These are phyloP conservation scores for Amphibolis antarctica DNA, from an alignment of 106 monocot genomes.

Conservation along the genomic window DNA sequence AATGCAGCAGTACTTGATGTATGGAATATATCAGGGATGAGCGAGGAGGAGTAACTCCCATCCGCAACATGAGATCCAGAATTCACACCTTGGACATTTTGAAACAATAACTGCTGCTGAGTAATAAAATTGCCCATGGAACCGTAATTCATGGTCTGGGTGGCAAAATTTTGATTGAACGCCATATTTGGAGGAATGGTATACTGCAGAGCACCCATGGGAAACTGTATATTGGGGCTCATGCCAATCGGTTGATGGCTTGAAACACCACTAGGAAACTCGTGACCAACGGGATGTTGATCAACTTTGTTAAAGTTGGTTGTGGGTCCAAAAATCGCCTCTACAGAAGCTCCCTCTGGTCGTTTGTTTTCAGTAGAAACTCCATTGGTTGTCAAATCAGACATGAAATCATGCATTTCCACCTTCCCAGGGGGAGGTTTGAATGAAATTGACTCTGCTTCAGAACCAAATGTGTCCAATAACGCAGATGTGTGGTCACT, in stretches of 20 bases:
- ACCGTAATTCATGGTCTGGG: conserved; percentile 52
- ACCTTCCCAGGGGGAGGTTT: conserved; percentile 10
- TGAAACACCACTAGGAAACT: conserved; percentile 22
- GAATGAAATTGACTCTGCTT: conserved; percentile 11
- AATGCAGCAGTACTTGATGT: no score
- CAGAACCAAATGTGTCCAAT: conserved; percentile 45
- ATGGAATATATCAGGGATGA: no score
- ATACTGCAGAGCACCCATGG: conserved; percentile 41
- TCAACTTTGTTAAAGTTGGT: conserved; percentile 14
- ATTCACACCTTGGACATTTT: conserved; percentile 52
- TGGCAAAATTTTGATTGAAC: conserved; percentile 41
- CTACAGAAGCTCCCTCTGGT: conserved; percentile 14
- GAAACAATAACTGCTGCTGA: conserved; percentile 72
- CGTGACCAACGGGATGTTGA: conserved; percentile 17
- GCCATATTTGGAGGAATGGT: conserved; percentile 42
- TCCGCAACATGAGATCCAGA: conserved; percentile 30
- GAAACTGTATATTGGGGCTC: conserved; percentile 20
- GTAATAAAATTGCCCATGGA: conserved; percentile 53
- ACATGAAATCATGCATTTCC: conserved; percentile 48
- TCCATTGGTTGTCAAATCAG: conserved; percentile 41
- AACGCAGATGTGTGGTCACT: conserved; percentile 23
- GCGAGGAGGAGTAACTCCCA: conserved; percentile 25
- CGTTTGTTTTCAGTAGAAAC: conserved; percentile 1
- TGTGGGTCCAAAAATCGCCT: conserved; percentile 15
- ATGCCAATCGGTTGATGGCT: conserved; percentile 15